These are phyloP conservation scores for Aspergillus pseudonomiae DNA, from an alignment of 2,329 filamentous ascomycete genomes.

Conservation along the genomic window DNA sequence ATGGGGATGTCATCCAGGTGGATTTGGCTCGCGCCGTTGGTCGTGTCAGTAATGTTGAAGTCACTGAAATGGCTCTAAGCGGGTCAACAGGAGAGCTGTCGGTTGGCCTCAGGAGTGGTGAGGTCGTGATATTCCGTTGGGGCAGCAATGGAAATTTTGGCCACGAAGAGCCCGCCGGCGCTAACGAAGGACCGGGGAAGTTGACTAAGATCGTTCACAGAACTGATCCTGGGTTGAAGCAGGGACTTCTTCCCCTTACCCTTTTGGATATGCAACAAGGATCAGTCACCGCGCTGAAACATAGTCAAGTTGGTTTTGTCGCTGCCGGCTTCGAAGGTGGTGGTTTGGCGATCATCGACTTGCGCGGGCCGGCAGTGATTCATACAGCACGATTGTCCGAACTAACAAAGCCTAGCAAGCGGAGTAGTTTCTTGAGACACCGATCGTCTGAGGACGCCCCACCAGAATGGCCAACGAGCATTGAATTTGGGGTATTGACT, in stretches of 20 bases:
- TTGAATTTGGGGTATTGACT: constrained; percentile 93
- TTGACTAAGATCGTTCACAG: constrained; percentile 75
- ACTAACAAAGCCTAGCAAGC: constrained; percentile 75
- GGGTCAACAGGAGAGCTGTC: constrained; percentile 82
- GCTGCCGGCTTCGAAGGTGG: constrained; percentile 84
- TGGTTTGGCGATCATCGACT: constrained; percentile 77
- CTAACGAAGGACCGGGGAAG: constrained; percentile 65
- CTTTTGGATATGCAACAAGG: constrained; percentile 84
- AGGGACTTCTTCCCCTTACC: constrained; percentile 78
- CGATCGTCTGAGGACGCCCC: constrained; percentile 52
- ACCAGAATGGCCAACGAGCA: constrained; percentile 74
- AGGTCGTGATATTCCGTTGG: constrained; percentile 86
- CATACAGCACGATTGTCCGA: constrained; percentile 73
- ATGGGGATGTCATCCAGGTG: constrained; percentile 76
- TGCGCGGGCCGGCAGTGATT: constrained; percentile 84
- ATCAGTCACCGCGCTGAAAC: constrained; percentile 73
- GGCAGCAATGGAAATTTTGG: constrained; percentile 76
- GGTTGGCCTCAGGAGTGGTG: constrained; percentile 79
- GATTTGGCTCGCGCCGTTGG: constrained; percentile 83
- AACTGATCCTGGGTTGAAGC: constrained; percentile 72
- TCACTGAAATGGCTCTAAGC: constrained; percentile 79
- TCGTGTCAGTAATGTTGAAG: constrained; percentile 74
- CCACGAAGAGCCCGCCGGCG: constrained; percentile 57
- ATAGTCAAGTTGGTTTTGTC: constrained; percentile 92
- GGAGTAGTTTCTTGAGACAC: constrained; percentile 67